Percentiles rank a stretch among this genome's conserved stretches.
These are phyloP conservation scores for Hsuehochloa calcarea DNA, from an alignment of 176 grass and related monocot species.

Conservation along the genomic window DNA sequence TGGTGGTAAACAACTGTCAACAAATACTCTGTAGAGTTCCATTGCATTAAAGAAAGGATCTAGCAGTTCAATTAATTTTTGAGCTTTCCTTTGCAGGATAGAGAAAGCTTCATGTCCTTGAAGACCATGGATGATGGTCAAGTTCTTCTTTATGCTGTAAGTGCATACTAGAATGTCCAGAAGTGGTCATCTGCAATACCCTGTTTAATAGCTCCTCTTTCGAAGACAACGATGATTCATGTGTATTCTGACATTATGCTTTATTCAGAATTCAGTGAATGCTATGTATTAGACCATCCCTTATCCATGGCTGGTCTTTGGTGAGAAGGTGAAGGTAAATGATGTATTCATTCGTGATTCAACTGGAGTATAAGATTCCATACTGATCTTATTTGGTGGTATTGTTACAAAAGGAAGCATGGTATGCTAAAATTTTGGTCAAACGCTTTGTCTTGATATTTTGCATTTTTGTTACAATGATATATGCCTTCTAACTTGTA, in stretches of 20 bases:
- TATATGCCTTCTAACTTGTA: too few species aligned
- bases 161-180: slow-evolving; percentile 11
- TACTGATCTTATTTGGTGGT: too few species aligned
- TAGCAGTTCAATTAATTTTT: slow-evolving; percentile 11
- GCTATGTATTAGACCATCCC: slow-evolving; percentile 91
- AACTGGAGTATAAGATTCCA: too few species aligned
- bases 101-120: slow-evolving; percentile 95
- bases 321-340: too few species aligned
- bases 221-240: background rate
- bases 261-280: slow-evolving; percentile 82
- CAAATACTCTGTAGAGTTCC: background rate
- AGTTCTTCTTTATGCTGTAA: slow-evolving; percentile 96
- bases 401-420: too few species aligned
- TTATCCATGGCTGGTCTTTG: too few species aligned
- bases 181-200: background rate
- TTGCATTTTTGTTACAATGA: too few species aligned
- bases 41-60: background rate
- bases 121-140: slow-evolving; percentile 99
- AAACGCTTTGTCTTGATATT: too few species aligned
- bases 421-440: too few species aligned
- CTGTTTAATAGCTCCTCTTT: background rate
- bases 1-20: slow-evolving; percentile 58
- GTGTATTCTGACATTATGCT: slow-evolving; percentile 18
- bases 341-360: too few species aligned
- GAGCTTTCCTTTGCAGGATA: slow-evolving; percentile 58